Evolutionary conservation across 352 stramenopile species (phyloP), one percentile per base, ranked within the genome.

Genomic region (Phytophthora fragariae): DNA sequence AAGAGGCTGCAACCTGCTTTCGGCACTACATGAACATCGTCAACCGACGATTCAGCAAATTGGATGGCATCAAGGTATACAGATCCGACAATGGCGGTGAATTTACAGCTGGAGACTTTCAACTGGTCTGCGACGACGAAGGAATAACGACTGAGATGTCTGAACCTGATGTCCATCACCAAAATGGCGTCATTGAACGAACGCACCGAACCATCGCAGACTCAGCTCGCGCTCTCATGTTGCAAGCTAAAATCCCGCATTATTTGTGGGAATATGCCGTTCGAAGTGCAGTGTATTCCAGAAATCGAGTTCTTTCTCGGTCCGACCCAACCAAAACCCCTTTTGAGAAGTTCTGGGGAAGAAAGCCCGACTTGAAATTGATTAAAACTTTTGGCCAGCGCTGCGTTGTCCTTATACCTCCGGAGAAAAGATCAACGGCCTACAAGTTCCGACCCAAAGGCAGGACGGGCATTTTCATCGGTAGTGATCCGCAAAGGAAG

Each of bases 1-100:
- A 70, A 74, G 67, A 74, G 0, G 54, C 67, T 0, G 56, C 67
- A 1, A 6, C 19, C 0, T 39, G 11, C 8, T 71, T 71, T 24
- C n/a, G 14, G 1, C 31, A 5, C 0, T 70, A 62, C 14, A 24
- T 66, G 46, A 70, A 69, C 17, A n/a, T 70, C 0, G n/a, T 73
- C 2, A 64, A 73, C 39, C 19, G 65, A 1, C 37, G 65, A 6
- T 68, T 66, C 10, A 21, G 21, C 47, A 0, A 37, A 46, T 2
- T 46, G 37, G 24, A 21, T 21, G 19, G 19, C 19, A 21, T 50
- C 1, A 35, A 9, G 31, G 4, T 35, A 9, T 68, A 4, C 60
- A 39, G n/a, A 60, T 73, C 58, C 6, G 39, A 63, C n/a, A 70
- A 70, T 44, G 63, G 63, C 10, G 57, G 65, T 9, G 65, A 72